Evolutionary conservation across 2,329 filamentous ascomycete species (phyloP).

Genomic region (Incumbomyces lentus): DNA sequence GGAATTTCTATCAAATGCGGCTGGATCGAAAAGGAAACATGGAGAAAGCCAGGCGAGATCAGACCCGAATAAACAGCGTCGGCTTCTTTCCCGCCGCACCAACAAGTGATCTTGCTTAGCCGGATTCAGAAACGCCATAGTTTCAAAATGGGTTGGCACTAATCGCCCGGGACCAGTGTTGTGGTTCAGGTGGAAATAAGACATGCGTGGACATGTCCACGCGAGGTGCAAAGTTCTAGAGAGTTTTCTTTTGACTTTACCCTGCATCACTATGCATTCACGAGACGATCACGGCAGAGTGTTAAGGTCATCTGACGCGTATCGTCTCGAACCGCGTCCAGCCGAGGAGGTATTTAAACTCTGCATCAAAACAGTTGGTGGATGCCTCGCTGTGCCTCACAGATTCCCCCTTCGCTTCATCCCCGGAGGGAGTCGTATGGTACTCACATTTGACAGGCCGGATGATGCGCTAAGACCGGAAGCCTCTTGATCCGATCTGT

Average conservation of each 20-base stretch:
- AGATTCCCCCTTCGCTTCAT: conserved; percentile 15
- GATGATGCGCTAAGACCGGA: not conserved
- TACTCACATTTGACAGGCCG: not conserved
- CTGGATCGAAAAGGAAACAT: conserved; percentile 66
- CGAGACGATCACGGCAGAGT: no score
- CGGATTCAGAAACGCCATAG: not conserved
- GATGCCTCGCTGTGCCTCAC: not conserved
- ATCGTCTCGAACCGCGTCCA: no score
- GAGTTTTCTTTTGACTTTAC: no score
- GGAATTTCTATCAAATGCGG: conserved; percentile 77
- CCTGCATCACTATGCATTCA: no score
- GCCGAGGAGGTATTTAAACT: no score
- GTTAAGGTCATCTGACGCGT: no score
- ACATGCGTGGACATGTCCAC: no score
- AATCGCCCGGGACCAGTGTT: no score
- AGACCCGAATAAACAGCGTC: conserved; percentile 68
- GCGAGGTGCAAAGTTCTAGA: no score
- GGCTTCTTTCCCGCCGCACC: conserved; percentile 79
- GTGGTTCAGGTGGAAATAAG: no score
- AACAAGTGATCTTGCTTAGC: conserved; percentile 37
- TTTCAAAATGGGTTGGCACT: no score
- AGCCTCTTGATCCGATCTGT: not conserved
- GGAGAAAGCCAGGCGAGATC: conserved; percentile 70
- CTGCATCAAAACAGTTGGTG: no score
- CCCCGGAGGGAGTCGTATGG: conserved; percentile 17